A percentile compares a stretch with the other conserved stretches of the same genome.
Conservation (phyloP, 2,329 filamentous ascomycete species). For the Truncatella angustata region DNA sequence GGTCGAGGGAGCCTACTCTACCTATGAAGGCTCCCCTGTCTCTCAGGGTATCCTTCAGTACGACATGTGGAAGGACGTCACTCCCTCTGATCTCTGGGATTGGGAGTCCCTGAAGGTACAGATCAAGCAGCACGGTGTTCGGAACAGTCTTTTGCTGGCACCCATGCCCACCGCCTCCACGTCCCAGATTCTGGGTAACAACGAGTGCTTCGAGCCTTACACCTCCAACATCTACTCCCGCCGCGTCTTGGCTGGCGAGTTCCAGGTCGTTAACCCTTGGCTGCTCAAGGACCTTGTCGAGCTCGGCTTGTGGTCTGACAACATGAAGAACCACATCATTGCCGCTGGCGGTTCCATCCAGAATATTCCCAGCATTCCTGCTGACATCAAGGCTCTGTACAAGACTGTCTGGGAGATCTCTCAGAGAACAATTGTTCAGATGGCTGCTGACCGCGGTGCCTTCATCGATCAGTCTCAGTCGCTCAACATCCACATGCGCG, state of each 20-base stretch:
- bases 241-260: conserved; percentile 95
- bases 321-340: conserved; percentile 99
- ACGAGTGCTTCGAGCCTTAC: conserved; percentile 99
- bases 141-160: conserved; percentile 92
- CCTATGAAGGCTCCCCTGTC: conserved; percentile 89
- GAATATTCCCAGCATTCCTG: conserved; percentile 93
- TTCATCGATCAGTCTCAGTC: conserved; percentile 99
- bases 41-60: conserved; percentile 96
- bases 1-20: conserved; percentile 79
- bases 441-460: conserved; percentile 96
- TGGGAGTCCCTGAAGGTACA: conserved; percentile 86
- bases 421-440: conserved; percentile 91
- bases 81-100: conserved; percentile 92
- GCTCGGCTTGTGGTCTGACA: conserved; percentile 96
- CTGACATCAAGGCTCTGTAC: conserved; percentile 94
- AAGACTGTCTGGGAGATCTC: conserved; percentile 99
- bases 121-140: conserved; percentile 89
- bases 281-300: conserved; percentile 96
- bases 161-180: conserved; percentile 98
- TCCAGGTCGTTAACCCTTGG: conserved; percentile 99
- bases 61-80: conserved; percentile 92
- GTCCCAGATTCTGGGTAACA: conserved; percentile 97
- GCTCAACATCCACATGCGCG: conserved; percentile 99
- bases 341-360: conserved; percentile 94
- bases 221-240: conserved; percentile 99